Base-by-base conservation (phyloP, 345 rosid species). In the Syzygium aqueum region DNA sequence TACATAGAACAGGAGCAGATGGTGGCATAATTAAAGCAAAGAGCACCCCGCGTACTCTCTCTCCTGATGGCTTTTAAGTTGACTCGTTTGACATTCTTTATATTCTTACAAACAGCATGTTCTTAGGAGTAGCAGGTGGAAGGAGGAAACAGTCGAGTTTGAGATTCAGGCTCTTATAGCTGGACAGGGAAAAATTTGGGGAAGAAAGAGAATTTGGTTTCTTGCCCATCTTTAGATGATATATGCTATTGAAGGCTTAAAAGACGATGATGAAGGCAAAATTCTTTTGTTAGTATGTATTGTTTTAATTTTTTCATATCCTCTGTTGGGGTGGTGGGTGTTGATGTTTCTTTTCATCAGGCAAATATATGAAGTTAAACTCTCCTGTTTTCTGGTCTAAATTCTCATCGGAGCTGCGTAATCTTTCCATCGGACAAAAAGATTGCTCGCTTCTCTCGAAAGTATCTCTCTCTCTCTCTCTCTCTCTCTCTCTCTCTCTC, bases 1-100 rank as follows among this genome's bases (percentile, higher is more conserved):
- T 77, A 78, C 85, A 85, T 88, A 53, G 87, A 88, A 43, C 87
- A 85, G 77, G 87, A 88, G 85, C 87, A 73, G 87, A 77, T 78
- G 80, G 89, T 85, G 56, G 89, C 85, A 50, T 88, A 16, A 88
- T 51, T 51, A 46, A 84, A 46, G 54, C 53, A n/a, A 11, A 63
- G 33, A n/a, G 22, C 78, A 21, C 88, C 21, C 46, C 51, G 1
- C 27, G 78, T 27, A 37, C 85, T 53, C 52, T 33, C 52, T 33
- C 85, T 77, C 80, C 46, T 59, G 83, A 77, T 46, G 51, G 59
- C 51, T 43, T 43, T 43, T 77, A 67, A 77, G 56, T 15, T 67
- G 84, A 73, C 82, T 73, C 0, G 82, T 52, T 40, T 78, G 84
- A 61, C 57, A 86, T 86, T 86, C 88, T 86, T 86, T 86, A 63